Base-by-base conservation (phyloP, 176 grass and related monocot genomes). In the Aegilops sharonensis region DNA sequence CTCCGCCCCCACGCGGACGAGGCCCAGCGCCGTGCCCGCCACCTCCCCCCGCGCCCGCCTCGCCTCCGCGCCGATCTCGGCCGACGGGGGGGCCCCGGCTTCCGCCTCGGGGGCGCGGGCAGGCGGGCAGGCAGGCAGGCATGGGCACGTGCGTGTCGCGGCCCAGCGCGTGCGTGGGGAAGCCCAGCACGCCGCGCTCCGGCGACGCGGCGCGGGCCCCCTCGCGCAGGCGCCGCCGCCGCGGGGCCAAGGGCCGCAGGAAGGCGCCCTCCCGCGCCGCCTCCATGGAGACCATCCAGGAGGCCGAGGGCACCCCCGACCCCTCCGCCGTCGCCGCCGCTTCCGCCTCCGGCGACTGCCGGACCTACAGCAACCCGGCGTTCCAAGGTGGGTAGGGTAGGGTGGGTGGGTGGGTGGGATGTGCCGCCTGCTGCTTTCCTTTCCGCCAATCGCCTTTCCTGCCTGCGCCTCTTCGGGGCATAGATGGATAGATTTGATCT, bases 271-370 rank as follows among this genome's bases (percentile, higher is more conserved):
- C 89, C 4, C 81, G 89, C 54, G 68, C 89, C 72, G 79, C 91
- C 29, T 90, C 84, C 32, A 98, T 98, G 96, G 96, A 94, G 86
- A 98, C 93, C 77, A 98, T 98, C 78, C 87, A 83, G 72, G 97
- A 98, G 83, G 84, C 82, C 39, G 92, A 91, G 78, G 81, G 64
- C 40, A 29, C 73, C n/a, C 81, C n/a, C 89, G 7, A 9, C 84
- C 17, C 50, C 11, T 84, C 76, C 20, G 48, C 56, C 30, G 79
- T 7, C 27, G 2, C 12, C 29, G 0, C 67, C 32, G 36, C 39
- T 0, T 67, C 64, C 2, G 83, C 71, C 17, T 79, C 72, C 13
- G 89, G 5, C 65, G 89, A 93, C 78, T 86, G 71, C 80, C 17
- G 75, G 78, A 75, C 85, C 0, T 81, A 85, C 88, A 85, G 83